Percentiles rank a stretch among this genome's conserved stretches.
Evolutionary conservation across 805 yeast species (phyloP).

Genomic region (Cyberlindnera mississippiensis): DNA sequence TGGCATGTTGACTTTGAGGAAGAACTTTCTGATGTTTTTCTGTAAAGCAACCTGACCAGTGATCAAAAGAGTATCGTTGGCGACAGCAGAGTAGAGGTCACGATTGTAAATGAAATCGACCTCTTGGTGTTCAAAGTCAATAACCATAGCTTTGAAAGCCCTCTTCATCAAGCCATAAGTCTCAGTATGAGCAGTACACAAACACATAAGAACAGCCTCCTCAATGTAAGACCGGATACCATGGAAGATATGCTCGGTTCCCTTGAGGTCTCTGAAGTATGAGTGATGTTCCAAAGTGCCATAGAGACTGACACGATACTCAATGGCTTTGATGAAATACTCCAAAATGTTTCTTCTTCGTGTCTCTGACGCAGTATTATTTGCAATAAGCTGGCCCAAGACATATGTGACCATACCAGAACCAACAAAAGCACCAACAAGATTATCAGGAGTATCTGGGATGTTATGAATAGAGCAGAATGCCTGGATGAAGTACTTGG

Average conservation of each 20-base stretch:
- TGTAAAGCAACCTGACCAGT: slow-evolving; percentile 75
- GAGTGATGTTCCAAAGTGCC: slow-evolving; percentile 26
- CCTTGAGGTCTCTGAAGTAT: slow-evolving; percentile 21
- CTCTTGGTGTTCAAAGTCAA: slow-evolving; percentile 18
- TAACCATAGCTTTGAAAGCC: slow-evolving; percentile 31
- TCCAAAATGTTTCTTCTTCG: slow-evolving; percentile 35
- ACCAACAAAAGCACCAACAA: slow-evolving; percentile 36
- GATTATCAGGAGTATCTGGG: slow-evolving; percentile 26
- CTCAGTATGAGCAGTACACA: slow-evolving; percentile 49
- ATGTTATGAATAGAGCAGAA: slow-evolving; percentile 31
- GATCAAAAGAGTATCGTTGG: slow-evolving; percentile 51
- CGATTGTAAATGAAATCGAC: slow-evolving; percentile 26
- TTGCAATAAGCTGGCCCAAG: slow-evolving; percentile 34
- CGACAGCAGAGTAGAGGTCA: slow-evolving; percentile 40
- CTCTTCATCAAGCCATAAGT: slow-evolving; percentile 44
- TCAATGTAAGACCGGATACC: slow-evolving; percentile 41
- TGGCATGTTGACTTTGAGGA: slow-evolving; percentile 28
- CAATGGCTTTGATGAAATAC: slow-evolving; percentile 37
- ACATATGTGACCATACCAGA: slow-evolving; percentile 35
- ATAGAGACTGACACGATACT: slow-evolving; percentile 33
- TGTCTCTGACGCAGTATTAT: slow-evolving; percentile 26
- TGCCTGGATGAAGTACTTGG: slow-evolving; percentile 33
- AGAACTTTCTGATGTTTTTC: slow-evolving; percentile 50
- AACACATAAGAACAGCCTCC: slow-evolving; percentile 45
- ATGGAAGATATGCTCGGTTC: slow-evolving; percentile 25